Evolutionary conservation across 257 asterid species (phyloP), one percentile per base, ranked within the genome.

Genomic region (Fraxinus quadrangulata): DNA sequence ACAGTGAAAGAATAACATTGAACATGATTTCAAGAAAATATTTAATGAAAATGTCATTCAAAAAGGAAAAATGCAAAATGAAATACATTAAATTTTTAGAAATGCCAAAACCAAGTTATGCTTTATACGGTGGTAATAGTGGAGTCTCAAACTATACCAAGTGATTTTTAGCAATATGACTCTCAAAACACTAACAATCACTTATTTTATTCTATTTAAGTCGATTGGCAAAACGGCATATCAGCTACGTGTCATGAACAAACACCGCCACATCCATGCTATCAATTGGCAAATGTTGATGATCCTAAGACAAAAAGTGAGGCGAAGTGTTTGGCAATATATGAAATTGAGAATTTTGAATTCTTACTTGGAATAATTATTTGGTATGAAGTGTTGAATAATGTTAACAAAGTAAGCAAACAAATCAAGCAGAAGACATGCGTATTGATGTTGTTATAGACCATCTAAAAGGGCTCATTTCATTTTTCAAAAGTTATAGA

Each of bases 221-320:
- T 61, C 66, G 56, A 79, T 75, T 71, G 72, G 13, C 36, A 67
- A 67, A 70, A 65, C 67, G 34, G 26, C 26, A 79, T 72, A 83
- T 40, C 75, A 70, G 69, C 73, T 83, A 92, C 99, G 97, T 92
- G 90, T 94, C 97, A 81, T 94, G 99, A 75, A 92, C 96, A 88
- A 94, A 94, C 83, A 92, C 78, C 33, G 96, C 99, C 40, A 94
- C 87, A 79, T 94, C 99, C 99, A 94, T 69, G 91, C 84, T 47
- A 97, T 94, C 87, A 94, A 84, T 28, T 28, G 30, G 30, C 1
- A 28, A 28, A 28, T 28, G 30, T 28, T 28, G 1, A 28, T 28
- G 30, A 28, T 28, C 30, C 30, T 28, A 28, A 28, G 30, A 28
- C 30, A 28, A 28, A 28, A 28, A 28, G 1, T 28, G 30, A 28